A percentile compares a stretch with the other conserved stretches of the same genome.
phyloP scores from a whole-genome alignment of 345 rosid genomes.

The Gynandropsis gynandra region DNA sequence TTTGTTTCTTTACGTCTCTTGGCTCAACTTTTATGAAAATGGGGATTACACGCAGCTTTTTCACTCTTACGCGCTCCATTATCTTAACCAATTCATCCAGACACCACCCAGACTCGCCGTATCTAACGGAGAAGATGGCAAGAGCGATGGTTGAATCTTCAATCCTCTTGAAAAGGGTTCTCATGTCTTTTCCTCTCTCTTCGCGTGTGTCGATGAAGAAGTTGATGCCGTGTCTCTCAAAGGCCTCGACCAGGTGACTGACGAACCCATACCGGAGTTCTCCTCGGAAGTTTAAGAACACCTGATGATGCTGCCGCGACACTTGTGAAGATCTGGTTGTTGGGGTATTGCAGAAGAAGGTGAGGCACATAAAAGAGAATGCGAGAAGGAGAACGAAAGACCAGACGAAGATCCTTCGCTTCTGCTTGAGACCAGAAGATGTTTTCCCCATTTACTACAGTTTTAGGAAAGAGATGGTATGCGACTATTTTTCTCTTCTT shows the following conservation, averaged over 20 bases:
- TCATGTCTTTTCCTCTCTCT: not conserved
- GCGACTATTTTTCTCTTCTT: too few species aligned
- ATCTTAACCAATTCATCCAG: not conserved
- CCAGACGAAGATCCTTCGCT: too few species aligned
- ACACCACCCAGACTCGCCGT: constrained; percentile 13
- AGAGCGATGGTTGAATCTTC: not conserved
- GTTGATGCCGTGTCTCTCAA: constrained; percentile 2
- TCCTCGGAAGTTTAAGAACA: constrained; percentile 15
- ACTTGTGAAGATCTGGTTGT: too few species aligned
- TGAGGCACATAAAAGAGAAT: too few species aligned
- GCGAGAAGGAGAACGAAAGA: too few species aligned
- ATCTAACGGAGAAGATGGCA: constrained; percentile 1
- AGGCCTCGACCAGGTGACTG: constrained; percentile 12
- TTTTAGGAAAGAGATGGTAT: too few species aligned
- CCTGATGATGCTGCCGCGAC: constrained; percentile 1
- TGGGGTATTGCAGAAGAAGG: too few species aligned
- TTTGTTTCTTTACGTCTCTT: not conserved
- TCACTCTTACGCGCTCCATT: not conserved
- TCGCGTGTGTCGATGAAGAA: constrained; percentile 16
- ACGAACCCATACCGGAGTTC: constrained; percentile 5
- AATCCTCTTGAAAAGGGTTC: constrained; percentile 11
- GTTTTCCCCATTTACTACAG: too few species aligned
- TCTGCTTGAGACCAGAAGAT: too few species aligned
- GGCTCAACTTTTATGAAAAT: constrained; percentile 16
- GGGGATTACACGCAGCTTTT: constrained; percentile 8